Evolutionary conservation across 192 early-diverging fungal species (phyloP).

Genomic region (Dissophora ornata): DNA sequence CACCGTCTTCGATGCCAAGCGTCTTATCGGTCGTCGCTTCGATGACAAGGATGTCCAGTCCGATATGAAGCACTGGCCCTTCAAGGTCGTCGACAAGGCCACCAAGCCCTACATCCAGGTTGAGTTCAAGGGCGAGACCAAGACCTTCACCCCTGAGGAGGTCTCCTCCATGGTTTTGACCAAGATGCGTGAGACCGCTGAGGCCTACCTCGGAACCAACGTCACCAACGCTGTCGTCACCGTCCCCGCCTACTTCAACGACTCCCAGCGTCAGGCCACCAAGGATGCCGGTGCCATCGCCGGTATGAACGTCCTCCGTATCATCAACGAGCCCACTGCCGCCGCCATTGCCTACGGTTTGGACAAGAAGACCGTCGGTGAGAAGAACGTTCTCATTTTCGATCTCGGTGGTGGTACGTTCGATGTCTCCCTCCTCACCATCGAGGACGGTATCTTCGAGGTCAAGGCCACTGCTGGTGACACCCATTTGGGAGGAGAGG

Average conservation of each 20-base stretch:
- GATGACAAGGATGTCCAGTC: constrained; percentile 93
- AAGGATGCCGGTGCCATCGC: constrained; percentile 98
- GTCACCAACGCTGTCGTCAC: constrained; percentile 96
- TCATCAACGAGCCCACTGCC: constrained; percentile 99
- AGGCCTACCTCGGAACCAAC: constrained; percentile 86
- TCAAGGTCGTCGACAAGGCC: constrained; percentile 92
- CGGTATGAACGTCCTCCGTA: constrained; percentile 97
- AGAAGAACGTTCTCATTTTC: constrained; percentile 96
- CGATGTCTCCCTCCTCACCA: constrained; percentile 96
- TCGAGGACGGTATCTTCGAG: constrained; percentile 98
- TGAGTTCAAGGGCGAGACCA: constrained; percentile 97
- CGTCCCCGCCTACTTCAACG: constrained; percentile 99
- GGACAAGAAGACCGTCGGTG: constrained; percentile 92
- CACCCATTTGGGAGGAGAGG: constrained; percentile 98
- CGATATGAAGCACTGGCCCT: constrained; percentile 99
- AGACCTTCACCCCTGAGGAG: constrained; percentile 96
- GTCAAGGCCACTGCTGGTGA: constrained; percentile 99
- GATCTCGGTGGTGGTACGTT: constrained; percentile 99
- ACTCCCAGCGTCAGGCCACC: constrained; percentile 99
- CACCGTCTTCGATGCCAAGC: constrained; percentile 99
- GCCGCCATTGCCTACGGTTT: constrained; percentile 99
- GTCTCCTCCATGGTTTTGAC: constrained; percentile 96
- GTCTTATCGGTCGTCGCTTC: constrained; percentile 96
- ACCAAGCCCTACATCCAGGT: constrained; percentile 92
- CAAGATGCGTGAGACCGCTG: constrained; percentile 99